Conservation (phyloP, 1,284 basidiomycete genomes). For the Trametes sp. region DNA sequence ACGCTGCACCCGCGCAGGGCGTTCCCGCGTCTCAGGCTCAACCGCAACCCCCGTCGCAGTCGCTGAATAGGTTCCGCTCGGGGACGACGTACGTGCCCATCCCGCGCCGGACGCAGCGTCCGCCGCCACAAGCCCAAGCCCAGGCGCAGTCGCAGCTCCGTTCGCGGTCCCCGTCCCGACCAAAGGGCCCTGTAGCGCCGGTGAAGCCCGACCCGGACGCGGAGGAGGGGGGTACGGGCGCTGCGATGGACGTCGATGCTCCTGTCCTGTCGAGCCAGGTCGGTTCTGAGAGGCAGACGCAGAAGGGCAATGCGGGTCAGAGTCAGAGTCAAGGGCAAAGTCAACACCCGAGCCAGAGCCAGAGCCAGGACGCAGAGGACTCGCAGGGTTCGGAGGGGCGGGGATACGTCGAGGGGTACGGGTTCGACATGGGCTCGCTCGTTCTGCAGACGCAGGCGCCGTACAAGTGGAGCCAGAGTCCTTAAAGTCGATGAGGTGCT, state of each 20-base stretch:
- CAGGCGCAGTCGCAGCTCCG: constrained; percentile 8
- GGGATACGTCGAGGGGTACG: constrained; percentile 25
- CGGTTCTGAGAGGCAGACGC: too few relatives aligned
- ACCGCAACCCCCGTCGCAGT: too few relatives aligned
- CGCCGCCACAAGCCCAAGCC: neutral
- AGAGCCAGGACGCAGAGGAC: neutral
- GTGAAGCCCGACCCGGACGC: constrained; percentile 20
- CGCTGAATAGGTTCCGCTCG: constrained; percentile 20
- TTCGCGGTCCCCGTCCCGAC: neutral
- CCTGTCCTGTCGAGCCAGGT: too few relatives aligned
- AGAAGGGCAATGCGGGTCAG: too few relatives aligned
- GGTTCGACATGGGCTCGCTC: constrained; percentile 23
- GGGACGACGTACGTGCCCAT: constrained; percentile 22
- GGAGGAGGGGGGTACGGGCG: neutral
- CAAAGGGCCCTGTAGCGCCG: neutral
- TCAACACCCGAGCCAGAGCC: neutral
- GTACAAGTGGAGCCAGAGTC: constrained; percentile 23
- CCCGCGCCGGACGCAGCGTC: constrained; percentile 16
- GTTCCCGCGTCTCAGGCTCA: too few relatives aligned
- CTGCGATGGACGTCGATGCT: too few relatives aligned
- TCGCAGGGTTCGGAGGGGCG: neutral
- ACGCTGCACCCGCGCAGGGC: neutral
- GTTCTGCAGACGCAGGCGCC: constrained; percentile 30
- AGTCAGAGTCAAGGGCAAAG: neutral
- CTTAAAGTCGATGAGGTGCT: neutral